Percentiles rank a stretch among this genome's conserved stretches.
Evolutionary conservation across 805 yeast genomes (phyloP).

Genomic region (Wickerhamiella sergipiensis): DNA sequence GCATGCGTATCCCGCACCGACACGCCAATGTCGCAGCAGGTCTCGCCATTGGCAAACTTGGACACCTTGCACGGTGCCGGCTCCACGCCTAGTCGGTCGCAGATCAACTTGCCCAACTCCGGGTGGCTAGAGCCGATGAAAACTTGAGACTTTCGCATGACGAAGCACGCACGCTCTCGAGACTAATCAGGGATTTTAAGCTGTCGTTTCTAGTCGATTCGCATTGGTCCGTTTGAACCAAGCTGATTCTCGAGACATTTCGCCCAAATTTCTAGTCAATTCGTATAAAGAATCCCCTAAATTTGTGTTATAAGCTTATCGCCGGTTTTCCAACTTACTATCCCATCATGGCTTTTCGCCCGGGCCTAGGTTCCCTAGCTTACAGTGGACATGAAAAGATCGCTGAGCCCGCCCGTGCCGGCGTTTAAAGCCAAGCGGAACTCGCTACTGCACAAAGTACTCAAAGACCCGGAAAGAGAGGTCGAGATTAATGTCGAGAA

Average conservation of each 20-base stretch:
- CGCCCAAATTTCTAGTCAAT: too few species aligned
- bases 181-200: background rate
- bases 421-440: constrained; percentile 15
- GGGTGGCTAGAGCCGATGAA: constrained; percentile 97
- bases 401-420: background rate
- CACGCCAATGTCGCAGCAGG: constrained; percentile 88
- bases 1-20: constrained; percentile 96
- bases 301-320: too few species aligned
- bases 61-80: constrained; percentile 86
- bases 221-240: too few species aligned
- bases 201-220: too few species aligned
- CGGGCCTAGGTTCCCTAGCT: too few species aligned
- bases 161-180: background rate
- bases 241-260: too few species aligned
- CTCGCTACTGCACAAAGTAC: constrained; percentile 14
- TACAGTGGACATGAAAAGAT: background rate
- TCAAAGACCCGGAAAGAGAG: constrained; percentile 17
- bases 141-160: constrained; percentile 95
- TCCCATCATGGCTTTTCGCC: too few species aligned
- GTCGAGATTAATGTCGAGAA: constrained; percentile 15
- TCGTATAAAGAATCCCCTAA: too few species aligned
- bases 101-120: constrained; percentile 78
- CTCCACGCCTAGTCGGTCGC: constrained; percentile 80
- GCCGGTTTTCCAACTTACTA: too few species aligned
- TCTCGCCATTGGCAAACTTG: constrained; percentile 95